Base-by-base conservation (phyloP, 805 yeast species). In the Komagataella phaffii region DNA sequence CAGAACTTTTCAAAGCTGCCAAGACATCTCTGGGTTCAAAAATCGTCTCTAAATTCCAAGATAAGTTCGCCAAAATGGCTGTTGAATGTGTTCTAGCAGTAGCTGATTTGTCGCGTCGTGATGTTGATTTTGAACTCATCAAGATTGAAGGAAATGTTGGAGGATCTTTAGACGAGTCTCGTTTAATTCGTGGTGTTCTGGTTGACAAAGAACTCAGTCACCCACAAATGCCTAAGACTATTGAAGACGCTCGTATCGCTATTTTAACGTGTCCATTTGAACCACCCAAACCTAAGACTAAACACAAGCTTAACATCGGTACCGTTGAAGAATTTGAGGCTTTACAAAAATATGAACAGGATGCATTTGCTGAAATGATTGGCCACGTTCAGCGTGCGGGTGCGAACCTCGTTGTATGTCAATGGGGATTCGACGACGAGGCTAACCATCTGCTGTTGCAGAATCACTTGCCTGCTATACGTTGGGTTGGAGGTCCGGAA, bases 401-500 rank as follows among this genome's bases (percentile, higher is more conserved):
- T 46, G 98, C 99, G 24, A 91, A 90, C 66, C 79, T 91, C 52
- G 99, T 91, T 50, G 91, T 95, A 45, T 93, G 99, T 71, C 99
- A 91, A 72, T 91, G 99, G 99, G 99, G 99, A 17, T 93, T 91
- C 61, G 99, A 91, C 67, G 99, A 91, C 67, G 99, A 91, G 73
- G 98, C 98, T 46, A 91, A 91, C 70, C 96, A 93, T 68, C 71
- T 93, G 64, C 75, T 93, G 54, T 73, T 90, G 59, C 85, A 91
- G 60, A 88, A 91, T 68, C 79, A 87, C 46, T 76, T 93, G 56
- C 96, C 96, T 44, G 98, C 98, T 21, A 93, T 93, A 45, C 82
- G 99, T 73, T 93, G 99, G 99, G 96, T 93, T 50, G 99, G 98
- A 55, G 99, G 98, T 47, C 88, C 95, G 51, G 99, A 91, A 62